Evolutionary conservation across 2,329 filamentous ascomycete genomes (phyloP), one percentile per base, ranked within the genome.

Genomic region (Ploettnerulaceae sp.): DNA sequence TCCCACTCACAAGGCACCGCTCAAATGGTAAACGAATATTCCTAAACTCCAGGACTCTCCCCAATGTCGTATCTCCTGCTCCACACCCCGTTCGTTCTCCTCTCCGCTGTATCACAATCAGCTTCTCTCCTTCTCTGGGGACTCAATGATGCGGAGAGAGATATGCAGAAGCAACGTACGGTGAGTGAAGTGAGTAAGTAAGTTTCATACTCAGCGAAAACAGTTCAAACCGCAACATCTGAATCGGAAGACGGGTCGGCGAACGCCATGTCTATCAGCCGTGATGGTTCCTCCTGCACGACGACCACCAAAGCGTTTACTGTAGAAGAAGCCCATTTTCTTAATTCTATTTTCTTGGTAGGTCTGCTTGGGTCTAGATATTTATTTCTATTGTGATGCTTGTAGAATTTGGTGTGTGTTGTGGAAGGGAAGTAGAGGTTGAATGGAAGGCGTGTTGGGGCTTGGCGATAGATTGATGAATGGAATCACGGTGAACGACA

Each of bases 211-310:
- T 15, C 8, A 44, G 32, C 41, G 41, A 32, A 44, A 44, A 62
- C 75, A 79, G 61, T 68, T 74, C 57, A 77, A 70, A 32, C 68
- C 67, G 34, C 74, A 72, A 52, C 68, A 64, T 25, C 68, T 69
- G 58, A 77, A 67, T 29, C 73, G 66, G 60, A 74, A 76, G 5
- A 74, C 71, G 20, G 73, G 72, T 42, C 71, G 66, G 29, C 69
- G 68, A 1, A 71, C 64, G 41, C 75, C 75, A 56, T 77, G 68
- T 55, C 70, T 70, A 64, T 76, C 72, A 48, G 72, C 72, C 8
- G 71, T 65, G 41, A 78, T 60, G 50, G 71, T 73, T 26, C 71
- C 75, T 43, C 72, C 73, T 11, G 59, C 60, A 29, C 64, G 61
- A 47, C 59, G 57, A 15, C 61, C 60, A 34, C 66, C 67, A 53